Base-by-base conservation (phyloP, 768 basidiomycete species). In the Amanita thiersii region DNA sequence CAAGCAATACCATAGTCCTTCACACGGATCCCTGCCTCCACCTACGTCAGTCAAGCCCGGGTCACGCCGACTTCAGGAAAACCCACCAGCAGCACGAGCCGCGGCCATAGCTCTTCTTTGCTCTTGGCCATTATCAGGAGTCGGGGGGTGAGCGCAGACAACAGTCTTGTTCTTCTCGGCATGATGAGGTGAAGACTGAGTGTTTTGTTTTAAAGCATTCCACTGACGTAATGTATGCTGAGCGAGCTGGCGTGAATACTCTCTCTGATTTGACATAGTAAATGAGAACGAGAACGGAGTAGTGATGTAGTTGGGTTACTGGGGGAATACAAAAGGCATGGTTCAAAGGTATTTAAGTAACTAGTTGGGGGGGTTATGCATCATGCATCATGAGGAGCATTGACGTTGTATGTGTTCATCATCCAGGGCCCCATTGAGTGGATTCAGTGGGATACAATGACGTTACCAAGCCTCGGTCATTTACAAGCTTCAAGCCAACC, bases 201-300 rank as follows among this genome's bases (percentile, higher is more conserved):
- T n/a, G n/a, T n/a, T n/a, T n/a, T n/a, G n/a, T n/a, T n/a, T n/a
- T n/a, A n/a, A n/a, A 20, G 59, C 50, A 40, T 64, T 58, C 59
- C 63, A 66, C 45, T 71, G 70, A 39, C 60, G 61, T 6, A 61
- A 53, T 1, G 71, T 73, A 48, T 70, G 55, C 3, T 55, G 66
- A 5, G 63, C 64, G 7, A 73, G 53, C 40, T 69, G 60, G 18
- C 56, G 57, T 2, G 69, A 63, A 41, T 73, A 71, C 17, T 55
- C 50, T 11, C 53, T 53, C 44, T 24, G 24, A 26, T 24, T 5
- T 8, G 6, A 25, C 21, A 18, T 26, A 24, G 29, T 39, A 12
- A 15, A n/a, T 1, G 28, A 20, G 19, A 36, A 6, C 20, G 14
- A 11, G 18, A 40, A 18, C 3, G n/a, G 15, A 11, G 20, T 20